Conservation (phyloP, 495 filamentous ascomycete genomes). For the Articulospora tetracladia region DNA sequence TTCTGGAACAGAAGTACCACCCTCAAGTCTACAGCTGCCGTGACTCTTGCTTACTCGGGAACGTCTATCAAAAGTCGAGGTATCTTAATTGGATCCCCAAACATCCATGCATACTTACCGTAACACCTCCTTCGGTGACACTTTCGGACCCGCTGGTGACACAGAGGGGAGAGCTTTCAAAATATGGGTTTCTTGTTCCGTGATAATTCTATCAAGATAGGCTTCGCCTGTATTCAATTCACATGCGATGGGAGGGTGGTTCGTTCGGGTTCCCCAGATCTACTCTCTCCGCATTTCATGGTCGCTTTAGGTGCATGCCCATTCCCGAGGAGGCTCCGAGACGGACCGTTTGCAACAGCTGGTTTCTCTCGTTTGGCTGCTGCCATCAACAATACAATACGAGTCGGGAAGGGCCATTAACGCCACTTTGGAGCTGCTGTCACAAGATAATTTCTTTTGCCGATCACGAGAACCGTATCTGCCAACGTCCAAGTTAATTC, state of each 20-base stretch:
- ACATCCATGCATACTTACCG: not conserved
- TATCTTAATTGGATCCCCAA: not conserved
- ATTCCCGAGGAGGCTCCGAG: not conserved
- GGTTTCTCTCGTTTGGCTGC: not conserved
- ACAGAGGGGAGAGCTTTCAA: too few species aligned
- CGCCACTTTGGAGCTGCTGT: not conserved
- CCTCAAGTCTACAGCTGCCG: too few species aligned
- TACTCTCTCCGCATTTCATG: not conserved
- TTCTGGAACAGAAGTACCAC: not conserved
- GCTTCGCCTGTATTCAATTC: too few species aligned
- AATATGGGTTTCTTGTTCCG: too few species aligned
- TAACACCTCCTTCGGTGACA: not conserved
- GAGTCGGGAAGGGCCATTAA: not conserved
- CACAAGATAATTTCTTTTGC: not conserved
- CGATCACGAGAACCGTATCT: not conserved
- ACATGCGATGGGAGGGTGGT: too few species aligned
- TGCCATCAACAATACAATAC: not conserved
- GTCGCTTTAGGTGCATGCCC: not conserved
- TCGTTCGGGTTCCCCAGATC: not conserved
- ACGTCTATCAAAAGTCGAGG: not conserved
- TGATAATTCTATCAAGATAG: too few species aligned
- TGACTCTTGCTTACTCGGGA: not conserved
- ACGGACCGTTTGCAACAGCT: not conserved
- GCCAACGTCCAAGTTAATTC: too few species aligned
- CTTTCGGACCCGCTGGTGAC: too few species aligned